Evolutionary conservation across 345 rosid genomes (phyloP).

Genomic region (Streptanthus diversifolius): DNA sequence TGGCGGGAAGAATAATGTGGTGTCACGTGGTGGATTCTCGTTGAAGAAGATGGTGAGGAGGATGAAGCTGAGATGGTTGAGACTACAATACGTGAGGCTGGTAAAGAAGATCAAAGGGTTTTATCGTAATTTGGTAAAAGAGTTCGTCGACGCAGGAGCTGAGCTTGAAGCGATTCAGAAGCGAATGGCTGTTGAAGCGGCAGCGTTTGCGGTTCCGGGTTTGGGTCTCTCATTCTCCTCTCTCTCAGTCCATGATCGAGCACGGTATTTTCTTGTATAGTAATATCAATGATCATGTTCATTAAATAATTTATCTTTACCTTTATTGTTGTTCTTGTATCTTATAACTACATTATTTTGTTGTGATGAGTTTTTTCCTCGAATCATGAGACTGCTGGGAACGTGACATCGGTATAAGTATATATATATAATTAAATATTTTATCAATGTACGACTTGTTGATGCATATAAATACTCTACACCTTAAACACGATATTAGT

Average conservation of each 20-base stretch:
- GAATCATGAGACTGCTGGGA: background rate
- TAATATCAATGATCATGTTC: background rate
- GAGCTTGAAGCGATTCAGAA: constrained; percentile 54
- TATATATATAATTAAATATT: background rate
- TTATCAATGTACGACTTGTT: background rate
- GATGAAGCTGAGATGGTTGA: constrained; percentile 58
- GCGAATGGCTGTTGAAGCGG: constrained; percentile 54
- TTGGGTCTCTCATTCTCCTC: constrained; percentile 54
- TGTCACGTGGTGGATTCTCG: constrained; percentile 31
- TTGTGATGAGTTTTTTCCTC: background rate
- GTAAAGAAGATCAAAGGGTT: constrained; percentile 52
- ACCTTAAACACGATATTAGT: no score
- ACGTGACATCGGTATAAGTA: background rate
- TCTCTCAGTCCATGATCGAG: constrained; percentile 36
- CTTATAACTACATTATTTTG: background rate
- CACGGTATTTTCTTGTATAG: constrained; percentile 35
- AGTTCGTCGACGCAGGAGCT: constrained; percentile 47
- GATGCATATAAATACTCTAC: no score
- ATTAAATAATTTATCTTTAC: background rate
- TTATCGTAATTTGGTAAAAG: constrained; percentile 51
- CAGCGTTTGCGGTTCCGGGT: constrained; percentile 56
- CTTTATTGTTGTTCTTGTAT: background rate
- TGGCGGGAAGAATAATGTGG: constrained; percentile 40
- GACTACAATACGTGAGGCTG: constrained; percentile 42
- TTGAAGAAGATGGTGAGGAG: constrained; percentile 45